Evolutionary conservation across 345 rosid species (phyloP), one percentile per base, ranked within the genome.

Genomic region (Gossypium anomalum): DNA sequence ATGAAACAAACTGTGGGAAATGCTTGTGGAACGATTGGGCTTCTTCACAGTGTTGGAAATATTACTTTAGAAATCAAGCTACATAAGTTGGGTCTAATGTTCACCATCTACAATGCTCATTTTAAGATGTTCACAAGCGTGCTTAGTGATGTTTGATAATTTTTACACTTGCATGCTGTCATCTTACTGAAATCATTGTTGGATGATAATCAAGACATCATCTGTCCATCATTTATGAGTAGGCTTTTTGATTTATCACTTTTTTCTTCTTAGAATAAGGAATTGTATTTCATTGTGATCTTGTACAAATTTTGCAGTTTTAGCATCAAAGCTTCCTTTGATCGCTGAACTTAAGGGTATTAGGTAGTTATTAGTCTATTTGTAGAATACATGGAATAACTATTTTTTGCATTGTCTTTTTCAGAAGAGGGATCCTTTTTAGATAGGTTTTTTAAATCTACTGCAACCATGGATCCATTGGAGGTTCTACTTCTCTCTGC

Each of bases 1-100:
- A 89, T 93, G 96, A 91, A 84, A 75, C 99, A 93, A 88, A 95
- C 99, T 66, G 98, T 93, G 57, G 98, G 96, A 71, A 95, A 95
- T 85, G 98, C 98, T 76, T 95, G 99, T 83, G 98, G 99, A 85
- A 95, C 99, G 55, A 83, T 93, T 78, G 99, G 96, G 4, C 97
- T 93, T 83, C 97, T 95, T 83, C 99, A 95, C 83, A 94, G 96
- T 75, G 80, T 95, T 74, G 99, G 98, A 75, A 95, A 95, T 81
- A 70, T 90, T 64, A 84, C 87, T 68, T 91, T 98, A 22, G 79
- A 87, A 65, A 76, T 93, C 87, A 91, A 91, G 62, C 90, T 92
- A 23, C 23, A 97, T 92, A 81, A 89, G 93, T 78, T 63, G 57
- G 66, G 41, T 76, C 19, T 34, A 20, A 41, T 19, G 2, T 67